phyloP scores from a whole-genome alignment of 495 filamentous ascomycete genomes.

The Letharia lupina region DNA sequence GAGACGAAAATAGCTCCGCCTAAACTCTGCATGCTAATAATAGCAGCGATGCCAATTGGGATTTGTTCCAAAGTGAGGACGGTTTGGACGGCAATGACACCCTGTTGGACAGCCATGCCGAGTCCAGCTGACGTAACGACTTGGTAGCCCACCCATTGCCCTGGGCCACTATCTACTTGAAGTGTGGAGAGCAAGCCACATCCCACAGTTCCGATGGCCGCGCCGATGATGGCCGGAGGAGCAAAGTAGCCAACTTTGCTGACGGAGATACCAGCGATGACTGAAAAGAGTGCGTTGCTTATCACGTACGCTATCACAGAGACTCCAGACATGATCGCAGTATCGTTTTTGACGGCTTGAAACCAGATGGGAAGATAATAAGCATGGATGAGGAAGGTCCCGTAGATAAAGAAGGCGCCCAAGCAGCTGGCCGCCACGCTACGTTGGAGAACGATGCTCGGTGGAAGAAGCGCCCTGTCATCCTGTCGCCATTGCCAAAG shows the following conservation, averaged over 20 bases:
- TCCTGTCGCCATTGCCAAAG: constrained; percentile 31
- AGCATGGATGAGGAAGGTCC: constrained; percentile 33
- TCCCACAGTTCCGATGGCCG: constrained; percentile 48
- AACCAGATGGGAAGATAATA: constrained; percentile 71
- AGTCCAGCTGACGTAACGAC: constrained; percentile 38
- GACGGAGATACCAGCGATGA: constrained; percentile 44
- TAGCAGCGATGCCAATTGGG: constrained; percentile 36
- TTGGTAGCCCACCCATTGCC: constrained; percentile 58
- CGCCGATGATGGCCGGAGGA: constrained; percentile 47
- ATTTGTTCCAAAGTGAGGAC: constrained; percentile 32
- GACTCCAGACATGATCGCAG: constrained; percentile 32
- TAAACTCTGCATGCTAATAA: constrained; percentile 52
- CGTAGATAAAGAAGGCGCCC: constrained; percentile 25
- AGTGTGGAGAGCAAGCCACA: constrained; percentile 56
- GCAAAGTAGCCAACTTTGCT: constrained; percentile 56
- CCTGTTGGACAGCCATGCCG: constrained; percentile 32
- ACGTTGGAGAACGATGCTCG: constrained; percentile 30
- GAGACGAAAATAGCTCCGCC: constrained; percentile 56
- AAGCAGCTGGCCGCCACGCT: constrained; percentile 31
- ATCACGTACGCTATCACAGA: constrained; percentile 38
- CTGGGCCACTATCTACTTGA: constrained; percentile 37
- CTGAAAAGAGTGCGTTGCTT: constrained; percentile 34
- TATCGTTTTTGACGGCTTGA: constrained; percentile 47
- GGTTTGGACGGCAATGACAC: constrained; percentile 34
- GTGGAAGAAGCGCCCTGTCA: constrained; percentile 35